Evolutionary conservation across 176 grass and related monocot species (phyloP), one percentile per base, ranked within the genome.

Genomic region (Zea mays): DNA sequence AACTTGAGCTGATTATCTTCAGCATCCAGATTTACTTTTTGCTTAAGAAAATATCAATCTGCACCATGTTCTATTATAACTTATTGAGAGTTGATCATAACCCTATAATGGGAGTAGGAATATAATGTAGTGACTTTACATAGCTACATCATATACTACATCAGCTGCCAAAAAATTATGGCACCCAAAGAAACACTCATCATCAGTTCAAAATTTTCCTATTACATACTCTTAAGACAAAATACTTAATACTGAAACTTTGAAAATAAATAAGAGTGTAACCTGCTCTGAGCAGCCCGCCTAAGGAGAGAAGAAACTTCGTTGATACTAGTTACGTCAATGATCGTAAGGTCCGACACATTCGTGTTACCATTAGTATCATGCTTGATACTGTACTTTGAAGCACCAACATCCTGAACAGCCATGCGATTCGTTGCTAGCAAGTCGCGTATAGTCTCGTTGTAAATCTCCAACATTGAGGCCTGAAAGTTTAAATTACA

Each of bases 391-490:
- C 44, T 83, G 67, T 97, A 97, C 38, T 88, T 90, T 19, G 88
- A 89, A 82, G 67, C 4, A n/a, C 52, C 85, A 55, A 74, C 74
- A 49, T 99, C 96, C 68, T 86, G 67, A 80, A 60, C 73, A 74
- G 49, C 20, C 7, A 60, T 34, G 1, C 86, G 84, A 76, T 82
- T 81, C 4, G 67, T 60, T 3, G 81, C 78, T 72, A 99, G 71
- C 52, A 99, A 74, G 75, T 99, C 96, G 2, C 87, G 87, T 52
- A 99, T 90, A 10, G 81, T 90, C 74, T 99, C 96, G 62, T 99
- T 94, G 15, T 99, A 99, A 13, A 99, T 99, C 70, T 99, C 96
- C 20, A 99, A 60, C 92, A 95, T 99, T 5, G 96, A 99, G 49
- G 92, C 96, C 86, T 89, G 49, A 5, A 66, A 76, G 49, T 44